Evolutionary conservation across 1,284 basidiomycete species (phyloP).

Genomic region (Mycosarcoma maydis): DNA sequence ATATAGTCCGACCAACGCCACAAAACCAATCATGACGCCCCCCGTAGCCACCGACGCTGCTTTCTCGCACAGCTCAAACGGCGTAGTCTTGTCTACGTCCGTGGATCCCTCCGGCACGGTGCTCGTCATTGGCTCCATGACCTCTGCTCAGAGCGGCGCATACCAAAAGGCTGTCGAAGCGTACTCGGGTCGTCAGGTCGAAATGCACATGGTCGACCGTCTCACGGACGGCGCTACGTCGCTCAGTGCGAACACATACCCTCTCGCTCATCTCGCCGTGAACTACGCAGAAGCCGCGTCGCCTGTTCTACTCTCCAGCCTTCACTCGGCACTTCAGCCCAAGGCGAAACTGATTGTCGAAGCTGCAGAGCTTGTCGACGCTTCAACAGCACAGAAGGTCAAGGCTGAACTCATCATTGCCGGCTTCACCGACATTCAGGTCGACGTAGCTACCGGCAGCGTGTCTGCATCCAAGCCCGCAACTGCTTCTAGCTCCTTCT

Average conservation of each 20-base stretch:
- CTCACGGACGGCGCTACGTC: slow-evolving; percentile 57
- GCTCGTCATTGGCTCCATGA: slow-evolving; percentile 62
- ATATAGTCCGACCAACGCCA: neutral
- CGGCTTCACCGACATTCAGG: slow-evolving; percentile 47
- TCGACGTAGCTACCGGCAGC: slow-evolving; percentile 12
- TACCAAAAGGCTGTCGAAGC: slow-evolving; percentile 59
- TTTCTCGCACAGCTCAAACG: slow-evolving; percentile 38
- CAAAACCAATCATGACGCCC: slow-evolving; percentile 26
- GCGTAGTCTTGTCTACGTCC: slow-evolving; percentile 38
- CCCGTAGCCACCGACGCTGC: slow-evolving; percentile 39
- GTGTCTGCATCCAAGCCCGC: slow-evolving; percentile 23
- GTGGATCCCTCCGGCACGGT: slow-evolving; percentile 40
- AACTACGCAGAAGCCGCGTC: slow-evolving; percentile 46
- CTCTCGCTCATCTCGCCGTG: slow-evolving; percentile 46
- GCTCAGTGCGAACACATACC: slow-evolving; percentile 42
- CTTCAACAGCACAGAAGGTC: slow-evolving; percentile 25
- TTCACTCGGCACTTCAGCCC: slow-evolving; percentile 42
- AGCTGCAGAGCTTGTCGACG: slow-evolving; percentile 37
- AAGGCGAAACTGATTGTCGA: slow-evolving; percentile 45
- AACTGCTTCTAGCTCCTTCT: slow-evolving; percentile 17
- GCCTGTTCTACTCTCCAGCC: slow-evolving; percentile 39
- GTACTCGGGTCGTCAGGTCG: slow-evolving; percentile 48
- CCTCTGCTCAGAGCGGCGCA: slow-evolving; percentile 51
- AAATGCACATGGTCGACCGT: slow-evolving; percentile 66
- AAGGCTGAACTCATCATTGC: slow-evolving; percentile 54